Evolutionary conservation across 139 green algal genomes (phyloP).

Genomic region (Microglena sp.): DNA sequence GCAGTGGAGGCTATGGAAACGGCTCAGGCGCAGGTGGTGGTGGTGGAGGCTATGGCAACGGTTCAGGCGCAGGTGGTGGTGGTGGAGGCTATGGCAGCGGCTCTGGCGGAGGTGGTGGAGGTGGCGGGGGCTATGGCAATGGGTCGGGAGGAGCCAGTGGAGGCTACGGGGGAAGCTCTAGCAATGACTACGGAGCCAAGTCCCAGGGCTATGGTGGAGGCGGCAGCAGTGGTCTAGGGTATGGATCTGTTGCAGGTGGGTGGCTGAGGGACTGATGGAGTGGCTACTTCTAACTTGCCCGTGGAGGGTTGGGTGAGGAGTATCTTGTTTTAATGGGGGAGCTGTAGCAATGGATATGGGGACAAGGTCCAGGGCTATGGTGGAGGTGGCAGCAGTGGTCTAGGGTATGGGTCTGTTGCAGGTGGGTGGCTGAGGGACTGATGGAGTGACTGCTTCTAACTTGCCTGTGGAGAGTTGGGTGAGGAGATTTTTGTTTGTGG

Average conservation of each 20-base stretch:
- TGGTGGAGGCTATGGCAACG: neutral
- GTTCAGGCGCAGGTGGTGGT: neutral
- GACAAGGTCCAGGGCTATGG: neutral
- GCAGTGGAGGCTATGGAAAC: constrained; percentile 18
- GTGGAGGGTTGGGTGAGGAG: too few species aligned
- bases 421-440: neutral
- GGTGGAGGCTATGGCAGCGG: too few species aligned
- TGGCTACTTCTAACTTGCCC: too few species aligned
- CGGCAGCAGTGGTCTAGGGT: neutral
- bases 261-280: too few species aligned
- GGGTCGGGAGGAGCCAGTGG: neutral
- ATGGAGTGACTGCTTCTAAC: neutral
- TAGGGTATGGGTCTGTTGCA: neutral
- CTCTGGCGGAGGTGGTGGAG: too few species aligned
- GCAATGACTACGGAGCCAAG: neutral
- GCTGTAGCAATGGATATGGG: too few species aligned
- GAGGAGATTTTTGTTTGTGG: neutral
- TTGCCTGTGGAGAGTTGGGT: neutral
- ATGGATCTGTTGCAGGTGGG: neutral
- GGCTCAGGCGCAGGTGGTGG: constrained; percentile 26
- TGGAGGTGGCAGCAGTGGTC: neutral
- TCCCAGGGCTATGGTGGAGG: neutral
- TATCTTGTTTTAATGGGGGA: too few species aligned
- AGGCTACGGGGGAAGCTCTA: neutral
- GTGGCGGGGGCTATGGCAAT: neutral